These are phyloP conservation scores for Mortierella sp. DNA, from an alignment of 371 early-diverging fungal species.

Conservation along the genomic window DNA sequence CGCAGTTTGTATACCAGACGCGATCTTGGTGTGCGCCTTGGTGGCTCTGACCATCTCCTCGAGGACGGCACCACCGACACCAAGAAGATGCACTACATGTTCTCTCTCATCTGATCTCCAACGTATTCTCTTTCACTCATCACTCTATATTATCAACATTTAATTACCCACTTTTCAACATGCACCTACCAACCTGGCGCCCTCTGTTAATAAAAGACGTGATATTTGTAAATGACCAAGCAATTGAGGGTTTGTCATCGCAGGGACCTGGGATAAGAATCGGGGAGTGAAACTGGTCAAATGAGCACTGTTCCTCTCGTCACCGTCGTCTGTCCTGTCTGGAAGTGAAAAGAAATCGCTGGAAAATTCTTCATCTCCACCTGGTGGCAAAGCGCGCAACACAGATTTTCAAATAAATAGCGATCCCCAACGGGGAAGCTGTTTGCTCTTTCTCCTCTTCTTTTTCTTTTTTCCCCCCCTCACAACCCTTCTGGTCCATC, in stretches of 20 bases:
- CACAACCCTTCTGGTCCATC: slow-evolving; percentile 13
- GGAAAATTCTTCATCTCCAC: neutral
- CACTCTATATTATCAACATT: neutral
- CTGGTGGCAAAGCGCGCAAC: slow-evolving; percentile 29
- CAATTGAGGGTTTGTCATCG: slow-evolving; percentile 1
- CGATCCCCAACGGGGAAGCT: neutral
- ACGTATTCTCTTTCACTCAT: neutral
- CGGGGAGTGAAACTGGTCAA: neutral
- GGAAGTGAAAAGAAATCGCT: neutral
- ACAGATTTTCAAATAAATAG: neutral
- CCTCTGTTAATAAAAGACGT: neutral
- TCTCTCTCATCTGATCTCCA: slow-evolving; percentile 31
- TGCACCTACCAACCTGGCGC: neutral
- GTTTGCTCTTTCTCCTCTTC: slow-evolving; percentile 54
- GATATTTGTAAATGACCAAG: neutral
- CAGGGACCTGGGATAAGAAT: slow-evolving; percentile 3
- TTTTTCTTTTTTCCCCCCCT: slow-evolving; percentile 28
- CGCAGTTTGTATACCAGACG: slow-evolving; percentile 22
- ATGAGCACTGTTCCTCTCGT: neutral
- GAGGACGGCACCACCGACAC: slow-evolving; percentile 30
- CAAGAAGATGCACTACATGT: slow-evolving; percentile 47
- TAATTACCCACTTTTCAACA: neutral
- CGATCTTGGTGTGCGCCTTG: slow-evolving; percentile 4
- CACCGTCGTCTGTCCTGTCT: neutral
- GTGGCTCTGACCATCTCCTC: slow-evolving; percentile 21